These are phyloP conservation scores for Clathrus columnatus DNA, from an alignment of 768 basidiomycete genomes.

Conservation along the genomic window DNA sequence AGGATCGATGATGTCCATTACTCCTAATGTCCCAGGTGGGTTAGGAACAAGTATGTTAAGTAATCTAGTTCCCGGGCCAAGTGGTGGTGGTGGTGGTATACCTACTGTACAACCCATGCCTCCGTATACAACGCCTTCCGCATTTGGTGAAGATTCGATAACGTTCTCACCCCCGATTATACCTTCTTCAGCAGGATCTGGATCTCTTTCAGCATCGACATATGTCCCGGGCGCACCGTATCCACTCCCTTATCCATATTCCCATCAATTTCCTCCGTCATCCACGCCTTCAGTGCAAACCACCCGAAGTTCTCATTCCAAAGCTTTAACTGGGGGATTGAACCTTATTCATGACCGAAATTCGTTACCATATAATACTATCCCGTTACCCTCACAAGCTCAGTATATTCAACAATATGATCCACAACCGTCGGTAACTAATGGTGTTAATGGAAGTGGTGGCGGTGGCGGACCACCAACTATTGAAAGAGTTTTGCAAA, in stretches of 20 bases:
- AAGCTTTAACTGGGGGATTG: background rate
- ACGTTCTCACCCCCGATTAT: background rate
- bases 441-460: background rate
- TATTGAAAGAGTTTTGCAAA: slow-evolving; percentile 71
- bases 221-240: slow-evolving; percentile 1
- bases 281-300: background rate
- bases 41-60: background rate
- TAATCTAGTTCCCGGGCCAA: background rate
- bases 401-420: background rate
- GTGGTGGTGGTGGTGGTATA: slow-evolving; percentile 25
- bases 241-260: background rate
- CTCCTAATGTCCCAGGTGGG: slow-evolving; percentile 27
- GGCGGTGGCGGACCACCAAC: slow-evolving; percentile 22
- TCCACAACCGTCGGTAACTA: background rate
- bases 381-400: background rate
- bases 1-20: slow-evolving; percentile 51
- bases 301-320: background rate
- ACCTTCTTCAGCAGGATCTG: background rate
- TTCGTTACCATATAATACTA: background rate
- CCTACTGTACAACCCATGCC: slow-evolving; percentile 69
- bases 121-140: slow-evolving; percentile 61
- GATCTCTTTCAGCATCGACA: slow-evolving; percentile 4
- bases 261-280: background rate
- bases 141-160: slow-evolving; percentile 33
- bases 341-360: background rate